phyloP scores from a whole-genome alignment of 1,284 basidiomycete species.

The Trichosporon coremiiforme region DNA sequence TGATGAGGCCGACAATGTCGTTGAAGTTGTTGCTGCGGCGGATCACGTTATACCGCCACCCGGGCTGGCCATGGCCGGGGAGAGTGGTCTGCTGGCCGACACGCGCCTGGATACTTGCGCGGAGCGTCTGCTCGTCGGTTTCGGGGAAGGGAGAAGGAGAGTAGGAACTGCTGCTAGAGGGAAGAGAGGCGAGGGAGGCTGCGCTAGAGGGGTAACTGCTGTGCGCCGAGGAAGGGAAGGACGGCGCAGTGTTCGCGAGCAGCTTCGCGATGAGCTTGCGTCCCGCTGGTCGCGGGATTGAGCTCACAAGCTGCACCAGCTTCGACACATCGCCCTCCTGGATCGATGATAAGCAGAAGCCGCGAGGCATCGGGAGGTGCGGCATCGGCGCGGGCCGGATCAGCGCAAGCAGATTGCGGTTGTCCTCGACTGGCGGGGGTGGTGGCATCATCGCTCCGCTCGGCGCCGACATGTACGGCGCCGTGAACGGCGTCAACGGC shows the following conservation, averaged over 20 bases:
- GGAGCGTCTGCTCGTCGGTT: conserved; percentile 3
- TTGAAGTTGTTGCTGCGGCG: conserved; percentile 9
- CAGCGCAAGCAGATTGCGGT: not conserved
- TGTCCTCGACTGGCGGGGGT: not conserved
- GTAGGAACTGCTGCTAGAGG: conserved; percentile 7
- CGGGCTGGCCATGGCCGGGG: not conserved
- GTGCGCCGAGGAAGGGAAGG: not conserved
- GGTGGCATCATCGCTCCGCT: not conserved
- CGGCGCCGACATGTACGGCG: not conserved
- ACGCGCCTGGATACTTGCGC: not conserved
- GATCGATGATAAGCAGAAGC: conserved; percentile 9
- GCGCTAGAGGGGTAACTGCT: conserved; percentile 5
- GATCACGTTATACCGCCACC: conserved; percentile 3
- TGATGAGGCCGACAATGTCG: conserved; percentile 12
- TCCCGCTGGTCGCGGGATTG: conserved; percentile 2
- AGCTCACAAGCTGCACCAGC: conserved; percentile 15
- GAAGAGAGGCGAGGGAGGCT: not conserved
- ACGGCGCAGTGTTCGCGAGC: conserved; percentile 5
- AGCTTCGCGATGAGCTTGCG: conserved; percentile 16
- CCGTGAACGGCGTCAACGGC: conserved; percentile 11
- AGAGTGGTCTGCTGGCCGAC: not conserved
- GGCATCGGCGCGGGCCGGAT: conserved; percentile 6
- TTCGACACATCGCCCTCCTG: conserved; percentile 3
- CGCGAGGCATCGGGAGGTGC: conserved; percentile 13
- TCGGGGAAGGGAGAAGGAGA: conserved; percentile 12